Evolutionary conservation across 192 early-diverging fungal genomes (phyloP).

Genomic region (Rhizophagus sp.): DNA sequence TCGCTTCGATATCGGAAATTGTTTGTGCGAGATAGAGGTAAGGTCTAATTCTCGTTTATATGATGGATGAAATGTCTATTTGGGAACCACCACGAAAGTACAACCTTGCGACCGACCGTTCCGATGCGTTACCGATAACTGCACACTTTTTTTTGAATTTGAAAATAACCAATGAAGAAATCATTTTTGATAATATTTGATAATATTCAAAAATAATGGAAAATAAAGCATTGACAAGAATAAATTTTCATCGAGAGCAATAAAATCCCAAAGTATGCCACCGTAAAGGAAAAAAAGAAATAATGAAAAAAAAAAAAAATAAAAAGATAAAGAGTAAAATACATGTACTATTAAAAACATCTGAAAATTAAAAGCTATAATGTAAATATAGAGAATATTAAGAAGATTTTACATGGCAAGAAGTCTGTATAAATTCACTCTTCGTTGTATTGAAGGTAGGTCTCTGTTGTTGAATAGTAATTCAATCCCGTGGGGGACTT

Average conservation of each 20-base stretch:
- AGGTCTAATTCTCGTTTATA: conserved; percentile 31
- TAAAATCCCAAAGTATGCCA: not conserved
- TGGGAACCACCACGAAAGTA: conserved; percentile 20
- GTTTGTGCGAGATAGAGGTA: not conserved
- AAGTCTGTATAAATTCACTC: conserved; percentile 28
- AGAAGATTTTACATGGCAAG: conserved; percentile 25
- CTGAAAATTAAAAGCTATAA: conserved; percentile 23
- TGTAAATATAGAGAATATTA: conserved; percentile 13
- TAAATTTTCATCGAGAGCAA: not conserved
- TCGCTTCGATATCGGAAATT: conserved; percentile 21
- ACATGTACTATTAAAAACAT: conserved; percentile 18
- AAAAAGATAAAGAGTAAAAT: conserved; percentile 7
- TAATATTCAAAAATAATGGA: not conserved
- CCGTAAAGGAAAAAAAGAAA: conserved; percentile 4
- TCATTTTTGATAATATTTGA: conserved; percentile 8
- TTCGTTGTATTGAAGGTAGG: not conserved
- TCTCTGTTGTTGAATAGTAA: not conserved
- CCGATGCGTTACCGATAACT: conserved; percentile 25
- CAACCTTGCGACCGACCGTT: conserved; percentile 31
- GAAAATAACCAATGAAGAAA: conserved; percentile 26
- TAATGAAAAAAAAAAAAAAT: conserved; percentile 5
- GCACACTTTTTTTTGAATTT: conserved; percentile 25
- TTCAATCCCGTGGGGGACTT: conserved; percentile 11
- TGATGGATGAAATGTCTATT: conserved; percentile 17
- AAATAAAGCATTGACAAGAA: conserved; percentile 24